Evolutionary conservation across 768 basidiomycete species (phyloP).

Genomic region (Asterophora lycoperdoides): DNA sequence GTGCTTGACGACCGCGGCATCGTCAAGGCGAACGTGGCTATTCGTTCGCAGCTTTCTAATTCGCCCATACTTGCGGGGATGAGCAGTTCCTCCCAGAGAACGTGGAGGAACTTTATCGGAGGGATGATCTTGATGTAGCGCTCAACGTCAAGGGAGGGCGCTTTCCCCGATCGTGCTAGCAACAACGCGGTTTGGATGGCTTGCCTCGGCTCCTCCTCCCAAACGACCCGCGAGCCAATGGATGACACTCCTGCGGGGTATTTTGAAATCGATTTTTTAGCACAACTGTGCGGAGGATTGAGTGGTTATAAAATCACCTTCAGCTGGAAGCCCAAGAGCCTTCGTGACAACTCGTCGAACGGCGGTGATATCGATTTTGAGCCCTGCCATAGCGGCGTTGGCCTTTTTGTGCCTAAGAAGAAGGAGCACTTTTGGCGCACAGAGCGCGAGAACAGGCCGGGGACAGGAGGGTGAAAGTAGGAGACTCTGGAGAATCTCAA

Average conservation of each 20-base stretch:
- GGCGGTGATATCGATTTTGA: conserved; percentile 27
- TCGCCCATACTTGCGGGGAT: conserved; percentile 52
- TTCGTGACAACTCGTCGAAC: conserved; percentile 36
- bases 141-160: conserved; percentile 60
- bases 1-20: conserved; percentile 47
- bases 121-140: conserved; percentile 56
- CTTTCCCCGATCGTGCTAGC: conserved; percentile 57
- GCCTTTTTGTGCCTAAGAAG: conserved; percentile 36
- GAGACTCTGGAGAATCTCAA: conserved; percentile 64
- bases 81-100: conserved; percentile 67
- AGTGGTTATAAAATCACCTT: conserved; percentile 28
- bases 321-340: conserved; percentile 32
- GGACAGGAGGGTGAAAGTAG: conserved; percentile 65
- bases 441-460: conserved; percentile 58
- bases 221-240: conserved; percentile 28
- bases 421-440: conserved; percentile 50
- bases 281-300: conserved; percentile 9
- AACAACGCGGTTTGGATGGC: conserved; percentile 55
- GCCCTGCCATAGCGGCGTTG: conserved; percentile 18
- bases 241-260: conserved; percentile 2
- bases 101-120: conserved; percentile 57
- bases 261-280: conserved; percentile 17
- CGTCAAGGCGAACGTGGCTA: conserved; percentile 66
- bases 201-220: conserved; percentile 51
- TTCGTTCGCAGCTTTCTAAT: conserved; percentile 56